Percentiles rank a stretch among this genome's conserved stretches.
phyloP scores from a whole-genome alignment of 306 rosid species.

The Dalbergia cochinchinensis region DNA sequence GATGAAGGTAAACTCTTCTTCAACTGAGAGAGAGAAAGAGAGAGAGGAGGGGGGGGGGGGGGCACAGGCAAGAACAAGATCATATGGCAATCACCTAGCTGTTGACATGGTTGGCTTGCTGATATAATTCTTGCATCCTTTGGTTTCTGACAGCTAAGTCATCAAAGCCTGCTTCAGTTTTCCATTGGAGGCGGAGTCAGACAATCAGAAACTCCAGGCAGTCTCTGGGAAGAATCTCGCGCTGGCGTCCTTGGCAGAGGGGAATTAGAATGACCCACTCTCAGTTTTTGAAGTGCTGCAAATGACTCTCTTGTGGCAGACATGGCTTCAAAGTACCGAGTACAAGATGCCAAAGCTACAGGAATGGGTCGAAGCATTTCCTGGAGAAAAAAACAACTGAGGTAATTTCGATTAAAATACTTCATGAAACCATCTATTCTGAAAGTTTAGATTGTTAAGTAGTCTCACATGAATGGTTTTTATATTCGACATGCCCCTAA shows the following conservation, averaged over 20 bases:
- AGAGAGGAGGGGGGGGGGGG: too few species aligned
- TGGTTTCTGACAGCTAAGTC: conserved; percentile 66
- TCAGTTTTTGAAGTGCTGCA: conserved; percentile 84
- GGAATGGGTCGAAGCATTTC: conserved; percentile 99
- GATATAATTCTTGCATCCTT: conserved; percentile 56
- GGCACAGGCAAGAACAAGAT: conserved; percentile 54
- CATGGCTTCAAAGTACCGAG: conserved; percentile 97
- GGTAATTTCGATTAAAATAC: too few species aligned
- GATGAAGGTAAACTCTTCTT: conserved; percentile 53
- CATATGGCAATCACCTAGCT: conserved; percentile 46
- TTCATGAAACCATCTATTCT: too few species aligned
- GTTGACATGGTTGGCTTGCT: conserved; percentile 50
- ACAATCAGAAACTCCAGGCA: conserved; percentile 60
- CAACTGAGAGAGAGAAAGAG: conserved; percentile 63
- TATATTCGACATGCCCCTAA: too few species aligned
- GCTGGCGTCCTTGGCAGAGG: conserved; percentile 64
- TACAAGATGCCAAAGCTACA: conserved; percentile 93
- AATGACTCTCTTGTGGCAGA: conserved; percentile 97
- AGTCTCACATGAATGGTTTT: too few species aligned
- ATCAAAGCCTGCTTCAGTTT: conserved; percentile 67
- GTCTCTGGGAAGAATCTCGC: conserved; percentile 65
- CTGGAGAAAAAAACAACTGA: conserved; percentile 45
- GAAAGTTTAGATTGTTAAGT: too few species aligned
- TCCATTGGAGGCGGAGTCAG: conserved; percentile 76
- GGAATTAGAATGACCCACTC: conserved; percentile 72